Evolutionary conservation across 2,329 filamentous ascomycete species (phyloP), one percentile per base, ranked within the genome.

Genomic region (Fusarium burgessii): DNA sequence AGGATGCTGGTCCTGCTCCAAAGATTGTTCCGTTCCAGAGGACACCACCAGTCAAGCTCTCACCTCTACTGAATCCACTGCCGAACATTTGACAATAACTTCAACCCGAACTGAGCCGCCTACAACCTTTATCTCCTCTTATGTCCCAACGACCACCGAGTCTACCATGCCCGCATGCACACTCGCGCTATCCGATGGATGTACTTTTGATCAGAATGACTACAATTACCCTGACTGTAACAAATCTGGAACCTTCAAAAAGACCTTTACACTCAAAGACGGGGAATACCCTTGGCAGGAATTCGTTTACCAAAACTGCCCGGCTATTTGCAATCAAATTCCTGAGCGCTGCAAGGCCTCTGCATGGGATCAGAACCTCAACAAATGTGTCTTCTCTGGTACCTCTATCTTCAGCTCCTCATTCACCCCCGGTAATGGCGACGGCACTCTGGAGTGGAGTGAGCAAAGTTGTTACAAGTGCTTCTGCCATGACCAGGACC

Each of bases 301-400:
- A 18, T n/a, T 29, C 5, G 43, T 25, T 23, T 43, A 54, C 15
- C 6, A 27, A 14, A 58, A 58, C 20, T 70, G 65, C 3, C 14
- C 23, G 5, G 67, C 43, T 0, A n/a, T 70, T 2, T 70, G 67
- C n/a, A 50, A 65, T 11, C 67, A 70, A 2, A 70, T 70, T 51
- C 51, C 56, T 0, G 17, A 38, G 7, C 67, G 67, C 6, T 70
- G 67, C 29, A 69, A 66, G n/a, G 42, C 67, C 15, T 65, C 60
- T 0, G 51, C 46, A 3, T 70, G 42, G 40, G 47, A 61, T 17
- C 33, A 65, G 6, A 29, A 43, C 2, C 12, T n/a, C 7, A 18
- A 13, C 9, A 54, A 50, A 8, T 70, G 67, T 13, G 23, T 46
- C 25, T 70, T 70, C 35, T 68, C 67, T 1, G 38, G 50, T 1